phyloP scores from a whole-genome alignment of 2,329 filamentous ascomycete species.

The Davidsoniella eucalypti region DNA sequence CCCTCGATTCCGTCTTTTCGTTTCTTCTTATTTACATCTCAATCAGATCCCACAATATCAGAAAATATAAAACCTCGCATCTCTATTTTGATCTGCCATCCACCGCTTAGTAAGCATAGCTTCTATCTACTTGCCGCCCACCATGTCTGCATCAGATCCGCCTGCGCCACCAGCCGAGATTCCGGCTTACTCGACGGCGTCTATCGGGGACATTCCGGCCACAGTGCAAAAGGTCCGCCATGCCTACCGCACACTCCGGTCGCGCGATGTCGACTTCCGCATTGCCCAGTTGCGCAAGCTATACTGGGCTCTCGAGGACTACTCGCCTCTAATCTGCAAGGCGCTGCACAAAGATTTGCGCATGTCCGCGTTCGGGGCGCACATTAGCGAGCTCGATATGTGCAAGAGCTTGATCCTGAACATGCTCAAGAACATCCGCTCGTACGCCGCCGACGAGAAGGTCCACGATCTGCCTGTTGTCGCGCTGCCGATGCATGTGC shows the following conservation, averaged over 20 bases:
- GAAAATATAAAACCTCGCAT: too few relatives aligned
- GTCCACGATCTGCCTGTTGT: constrained; percentile 40
- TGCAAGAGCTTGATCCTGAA: constrained; percentile 67
- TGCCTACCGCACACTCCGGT: constrained; percentile 66
- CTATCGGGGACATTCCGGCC: constrained; percentile 31
- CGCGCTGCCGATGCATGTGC: constrained; percentile 48
- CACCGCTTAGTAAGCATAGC: neutral
- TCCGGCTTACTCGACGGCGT: constrained; percentile 14
- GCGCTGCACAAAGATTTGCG: constrained; percentile 63
- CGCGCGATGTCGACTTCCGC: constrained; percentile 67
- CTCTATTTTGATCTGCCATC: neutral
- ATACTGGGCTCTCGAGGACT: constrained; percentile 83
- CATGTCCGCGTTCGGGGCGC: constrained; percentile 61
- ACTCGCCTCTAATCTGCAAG: constrained; percentile 53
- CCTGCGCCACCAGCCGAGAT: constrained; percentile 18
- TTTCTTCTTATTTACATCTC: too few relatives aligned
- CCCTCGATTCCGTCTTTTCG: too few relatives aligned
- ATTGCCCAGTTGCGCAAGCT: constrained; percentile 78
- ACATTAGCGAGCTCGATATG: constrained; percentile 62
- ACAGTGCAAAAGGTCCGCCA: constrained; percentile 44
- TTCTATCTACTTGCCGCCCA: neutral
- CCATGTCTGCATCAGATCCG: neutral
- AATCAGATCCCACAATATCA: too few relatives aligned
- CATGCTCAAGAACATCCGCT: constrained; percentile 58
- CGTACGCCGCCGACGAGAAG: constrained; percentile 70